Conservation (phyloP, 164 flowering plant species). For the Brasenia schreberi region DNA sequence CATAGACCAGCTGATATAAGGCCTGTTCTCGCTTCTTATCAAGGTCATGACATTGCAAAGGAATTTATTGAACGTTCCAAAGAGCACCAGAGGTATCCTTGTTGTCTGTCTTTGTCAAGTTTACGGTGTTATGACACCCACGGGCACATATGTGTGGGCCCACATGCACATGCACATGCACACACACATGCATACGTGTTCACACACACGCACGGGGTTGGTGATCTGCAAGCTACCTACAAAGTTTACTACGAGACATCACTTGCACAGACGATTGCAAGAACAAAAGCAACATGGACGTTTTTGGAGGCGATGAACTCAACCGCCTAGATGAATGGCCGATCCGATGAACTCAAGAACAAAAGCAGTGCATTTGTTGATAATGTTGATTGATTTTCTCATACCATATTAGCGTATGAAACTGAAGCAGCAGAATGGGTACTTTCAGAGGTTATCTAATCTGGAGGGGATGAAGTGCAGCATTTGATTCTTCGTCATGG, state of each 20-base stretch:
- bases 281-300: slow-evolving; percentile 56
- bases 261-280: slow-evolving; percentile 48
- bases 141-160: neutral
- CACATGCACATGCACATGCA: neutral
- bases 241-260: neutral
- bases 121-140: neutral
- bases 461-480: no score
- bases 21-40: slow-evolving; percentile 64
- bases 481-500: no score
- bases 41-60: slow-evolving; percentile 58
- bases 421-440: no score
- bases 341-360: no score
- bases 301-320: neutral
- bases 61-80: slow-evolving; percentile 77
- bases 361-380: neutral
- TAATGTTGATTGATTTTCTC: no score
- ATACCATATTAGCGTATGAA: neutral
- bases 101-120: neutral
- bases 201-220: neutral
- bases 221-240: neutral
- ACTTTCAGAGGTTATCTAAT: no score
- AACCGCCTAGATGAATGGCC: neutral
- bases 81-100: slow-evolving; percentile 58
- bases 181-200: no score
- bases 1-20: slow-evolving; percentile 78